phyloP scores from a whole-genome alignment of 306 rosid species.

The Fragaria iinumae region DNA sequence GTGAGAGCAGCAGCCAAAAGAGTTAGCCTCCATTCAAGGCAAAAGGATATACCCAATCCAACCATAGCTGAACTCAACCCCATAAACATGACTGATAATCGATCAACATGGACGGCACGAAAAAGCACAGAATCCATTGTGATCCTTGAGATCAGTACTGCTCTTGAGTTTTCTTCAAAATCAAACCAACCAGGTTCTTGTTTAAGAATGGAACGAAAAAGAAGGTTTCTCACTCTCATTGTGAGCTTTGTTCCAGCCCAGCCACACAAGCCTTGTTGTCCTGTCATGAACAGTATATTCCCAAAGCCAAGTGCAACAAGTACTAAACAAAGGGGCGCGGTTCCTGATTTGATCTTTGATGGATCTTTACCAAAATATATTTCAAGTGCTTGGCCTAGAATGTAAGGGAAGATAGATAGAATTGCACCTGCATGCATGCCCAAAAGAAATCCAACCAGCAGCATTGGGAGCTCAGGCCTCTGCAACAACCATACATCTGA shows the following conservation, averaged over 20 bases:
- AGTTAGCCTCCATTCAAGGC: constrained; percentile 50
- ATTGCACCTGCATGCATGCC: constrained; percentile 79
- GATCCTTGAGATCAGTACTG: constrained; percentile 72
- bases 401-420: constrained; percentile 68
- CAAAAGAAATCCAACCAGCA: constrained; percentile 58
- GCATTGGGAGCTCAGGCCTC: constrained; percentile 56
- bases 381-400: constrained; percentile 62
- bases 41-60: constrained; percentile 62
- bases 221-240: constrained; percentile 65
- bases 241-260: constrained; percentile 94
- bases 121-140: constrained; percentile 62
- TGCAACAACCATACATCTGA: constrained; percentile 68
- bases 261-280: constrained; percentile 91
- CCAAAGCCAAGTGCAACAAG: constrained; percentile 82
- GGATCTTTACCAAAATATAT: constrained; percentile 44
- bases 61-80: constrained; percentile 78
- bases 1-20: constrained; percentile 76
- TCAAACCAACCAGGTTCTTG: constrained; percentile 99
- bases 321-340: constrained; percentile 55
- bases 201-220: constrained; percentile 69
- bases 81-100: constrained; percentile 83
- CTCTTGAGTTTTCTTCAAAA: constrained; percentile 72
- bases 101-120: constrained; percentile 70
- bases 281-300: constrained; percentile 74
- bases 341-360: constrained; percentile 39